Conservation (phyloP, 2,329 filamentous ascomycete species). For the Teratosphaeria nubilosa region DNA sequence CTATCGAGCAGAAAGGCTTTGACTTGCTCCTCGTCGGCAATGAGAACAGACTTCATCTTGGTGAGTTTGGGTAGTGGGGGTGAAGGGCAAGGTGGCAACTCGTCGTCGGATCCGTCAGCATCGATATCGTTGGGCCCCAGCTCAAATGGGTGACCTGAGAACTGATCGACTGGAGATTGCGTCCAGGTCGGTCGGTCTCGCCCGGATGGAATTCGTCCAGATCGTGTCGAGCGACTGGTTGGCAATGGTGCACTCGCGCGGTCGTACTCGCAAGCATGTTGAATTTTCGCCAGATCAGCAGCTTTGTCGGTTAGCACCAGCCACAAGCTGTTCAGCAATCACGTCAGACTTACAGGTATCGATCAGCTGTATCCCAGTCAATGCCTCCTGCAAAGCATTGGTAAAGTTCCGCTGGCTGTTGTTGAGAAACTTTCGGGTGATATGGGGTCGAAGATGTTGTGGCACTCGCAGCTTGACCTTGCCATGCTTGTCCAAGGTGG, state of each 20-base stretch:
- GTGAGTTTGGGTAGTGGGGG: neutral
- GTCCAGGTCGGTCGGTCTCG: neutral
- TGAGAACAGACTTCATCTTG: slow-evolving; percentile 5
- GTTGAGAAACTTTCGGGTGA: neutral
- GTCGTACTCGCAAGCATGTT: neutral
- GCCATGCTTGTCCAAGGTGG: neutral
- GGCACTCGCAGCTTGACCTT: neutral
- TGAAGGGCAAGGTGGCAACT: neutral
- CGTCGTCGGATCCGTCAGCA: neutral
- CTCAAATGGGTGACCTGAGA: neutral
- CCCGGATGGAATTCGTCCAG: neutral
- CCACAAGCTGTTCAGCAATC: neutral
- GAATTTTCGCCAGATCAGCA: neutral
- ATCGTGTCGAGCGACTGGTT: neutral
- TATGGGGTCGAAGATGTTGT: neutral
- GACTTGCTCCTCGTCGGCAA: slow-evolving; percentile 12
- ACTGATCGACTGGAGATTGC: neutral
- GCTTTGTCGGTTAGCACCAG: neutral
- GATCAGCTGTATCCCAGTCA: neutral
- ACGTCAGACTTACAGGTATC: neutral
- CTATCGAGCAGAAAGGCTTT: slow-evolving; percentile 51
- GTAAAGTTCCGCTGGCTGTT: neutral
- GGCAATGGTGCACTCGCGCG: neutral
- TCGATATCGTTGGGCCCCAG: neutral
- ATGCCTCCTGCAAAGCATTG: neutral